Evolutionary conservation across 257 asterid genomes (phyloP).

Genomic region (Gentiana macrophylla): DNA sequence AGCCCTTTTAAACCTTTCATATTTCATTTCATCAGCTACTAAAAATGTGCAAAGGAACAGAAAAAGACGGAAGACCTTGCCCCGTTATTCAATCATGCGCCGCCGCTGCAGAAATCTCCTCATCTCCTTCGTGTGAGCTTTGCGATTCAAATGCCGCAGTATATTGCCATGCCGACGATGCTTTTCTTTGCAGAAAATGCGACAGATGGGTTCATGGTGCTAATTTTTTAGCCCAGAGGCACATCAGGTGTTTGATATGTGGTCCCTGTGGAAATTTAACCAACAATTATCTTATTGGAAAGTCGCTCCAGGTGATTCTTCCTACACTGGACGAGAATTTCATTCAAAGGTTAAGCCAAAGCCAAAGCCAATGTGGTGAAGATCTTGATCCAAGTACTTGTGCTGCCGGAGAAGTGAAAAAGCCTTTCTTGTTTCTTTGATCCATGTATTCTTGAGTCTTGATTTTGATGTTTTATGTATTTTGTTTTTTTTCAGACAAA

Average conservation of each 20-base stretch:
- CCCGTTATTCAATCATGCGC: background rate
- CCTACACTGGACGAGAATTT: slow-evolving; percentile 10
- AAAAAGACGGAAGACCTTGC: slow-evolving; percentile 12
- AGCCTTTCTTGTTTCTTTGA: slow-evolving; percentile 28
- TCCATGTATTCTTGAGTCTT: background rate
- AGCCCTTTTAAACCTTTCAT: slow-evolving; percentile 17
- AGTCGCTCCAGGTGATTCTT: slow-evolving; percentile 15
- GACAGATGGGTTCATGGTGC: slow-evolving; percentile 36
- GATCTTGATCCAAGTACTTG: background rate
- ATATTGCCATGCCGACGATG: slow-evolving; percentile 41
- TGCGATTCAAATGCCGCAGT: slow-evolving; percentile 26
- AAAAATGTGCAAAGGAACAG: slow-evolving; percentile 34
- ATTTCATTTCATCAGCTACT: background rate
- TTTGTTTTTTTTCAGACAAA: no score
- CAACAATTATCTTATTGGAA: slow-evolving; percentile 23
- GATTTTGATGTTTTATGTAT: no score
- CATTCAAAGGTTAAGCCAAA: slow-evolving; percentile 1
- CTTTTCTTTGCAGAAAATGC: slow-evolving; percentile 42
- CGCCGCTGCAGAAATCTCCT: background rate
- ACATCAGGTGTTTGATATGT: slow-evolving; percentile 34
- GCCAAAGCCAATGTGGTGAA: background rate
- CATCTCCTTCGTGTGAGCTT: slow-evolving; percentile 21
- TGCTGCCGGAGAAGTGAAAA: slow-evolving; percentile 6
- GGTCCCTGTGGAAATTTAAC: slow-evolving; percentile 21
- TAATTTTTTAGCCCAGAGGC: slow-evolving; percentile 35